Evolutionary conservation across 805 yeast genomes (phyloP).

Genomic region (Debaryomyces castellii): DNA sequence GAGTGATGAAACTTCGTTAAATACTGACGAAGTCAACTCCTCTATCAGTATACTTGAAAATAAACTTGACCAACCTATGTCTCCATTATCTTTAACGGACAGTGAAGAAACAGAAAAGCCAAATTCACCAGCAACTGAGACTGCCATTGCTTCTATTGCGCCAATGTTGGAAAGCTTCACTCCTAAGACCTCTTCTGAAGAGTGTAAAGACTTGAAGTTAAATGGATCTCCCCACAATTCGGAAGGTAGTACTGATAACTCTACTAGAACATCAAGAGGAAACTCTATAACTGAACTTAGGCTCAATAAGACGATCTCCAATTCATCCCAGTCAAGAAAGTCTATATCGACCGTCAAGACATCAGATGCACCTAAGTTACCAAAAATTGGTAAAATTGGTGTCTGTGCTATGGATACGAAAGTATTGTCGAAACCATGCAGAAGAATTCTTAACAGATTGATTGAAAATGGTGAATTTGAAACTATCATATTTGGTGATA

Average conservation of each 20-base stretch:
- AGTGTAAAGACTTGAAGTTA: constrained; percentile 18
- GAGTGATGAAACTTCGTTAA: background rate
- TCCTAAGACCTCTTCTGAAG: constrained; percentile 56
- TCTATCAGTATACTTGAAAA: background rate
- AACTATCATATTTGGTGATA: constrained; percentile 95
- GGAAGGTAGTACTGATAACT: constrained; percentile 16
- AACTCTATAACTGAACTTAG: constrained; percentile 19
- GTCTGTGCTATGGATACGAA: constrained; percentile 99
- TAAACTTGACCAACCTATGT: constrained; percentile 30
- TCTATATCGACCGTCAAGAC: constrained; percentile 36
- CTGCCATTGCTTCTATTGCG: constrained; percentile 77
- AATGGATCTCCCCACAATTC: constrained; percentile 7
- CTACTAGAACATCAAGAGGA: constrained; percentile 16
- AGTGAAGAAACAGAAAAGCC: constrained; percentile 16
- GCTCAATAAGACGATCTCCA: constrained; percentile 36
- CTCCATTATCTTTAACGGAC: constrained; percentile 29
- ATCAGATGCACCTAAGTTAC: constrained; percentile 49
- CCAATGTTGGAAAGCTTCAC: constrained; percentile 73
- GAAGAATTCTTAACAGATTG: constrained; percentile 82
- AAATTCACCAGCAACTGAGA: constrained; percentile 36
- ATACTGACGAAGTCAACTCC: background rate
- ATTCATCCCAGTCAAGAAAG: constrained; percentile 32
- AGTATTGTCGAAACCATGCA: constrained; percentile 92
- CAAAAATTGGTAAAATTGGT: constrained; percentile 88
- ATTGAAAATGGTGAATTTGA: constrained; percentile 95